Percentiles rank a stretch among this genome's conserved stretches.
These are phyloP conservation scores for Candida ipomoeae DNA, from an alignment of 805 yeast genomes.

Conservation along the genomic window DNA sequence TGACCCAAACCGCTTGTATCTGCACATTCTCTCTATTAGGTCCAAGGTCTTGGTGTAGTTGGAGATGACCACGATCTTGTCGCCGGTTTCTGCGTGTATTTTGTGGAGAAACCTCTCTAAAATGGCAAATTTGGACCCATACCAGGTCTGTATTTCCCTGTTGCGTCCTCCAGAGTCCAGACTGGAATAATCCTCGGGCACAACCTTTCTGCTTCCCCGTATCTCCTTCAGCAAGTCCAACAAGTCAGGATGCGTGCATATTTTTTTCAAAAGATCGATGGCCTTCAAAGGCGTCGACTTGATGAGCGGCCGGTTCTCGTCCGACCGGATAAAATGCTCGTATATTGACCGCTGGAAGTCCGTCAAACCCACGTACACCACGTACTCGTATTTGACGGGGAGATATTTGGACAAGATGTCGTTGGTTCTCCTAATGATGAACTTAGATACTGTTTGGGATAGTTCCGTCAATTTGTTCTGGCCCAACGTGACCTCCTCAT, in stretches of 20 bases:
- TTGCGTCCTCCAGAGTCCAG: constrained; percentile 51
- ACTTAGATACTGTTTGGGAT: constrained; percentile 73
- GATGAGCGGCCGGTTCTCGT: constrained; percentile 66
- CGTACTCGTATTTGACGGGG: constrained; percentile 96
- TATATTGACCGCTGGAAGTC: constrained; percentile 74
- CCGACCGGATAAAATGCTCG: constrained; percentile 69
- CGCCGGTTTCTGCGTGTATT: constrained; percentile 78
- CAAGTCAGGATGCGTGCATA: constrained; percentile 92
- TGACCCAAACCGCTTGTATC: constrained; percentile 67
- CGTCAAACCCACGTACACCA: constrained; percentile 81
- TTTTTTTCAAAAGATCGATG: constrained; percentile 80
- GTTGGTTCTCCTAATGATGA: constrained; percentile 92
- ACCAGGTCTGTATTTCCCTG: constrained; percentile 72
- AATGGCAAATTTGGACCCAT: constrained; percentile 82
- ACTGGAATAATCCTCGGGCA: constrained; percentile 67
- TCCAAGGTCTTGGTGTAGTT: constrained; percentile 95
- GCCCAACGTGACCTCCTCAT: constrained; percentile 67
- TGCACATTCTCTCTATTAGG: constrained; percentile 81
- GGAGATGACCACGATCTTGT: constrained; percentile 90
- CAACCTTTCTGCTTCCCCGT: constrained; percentile 58
- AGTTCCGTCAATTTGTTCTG: constrained; percentile 65
- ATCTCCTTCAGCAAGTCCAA: constrained; percentile 72
- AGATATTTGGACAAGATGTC: constrained; percentile 90
- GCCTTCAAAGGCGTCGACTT: constrained; percentile 83
- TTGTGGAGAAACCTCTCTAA: constrained; percentile 78